Percentiles rank a stretch among this genome's conserved stretches.
phyloP scores from a whole-genome alignment of 1,284 basidiomycete species.

The Malassezia brasiliensis region DNA sequence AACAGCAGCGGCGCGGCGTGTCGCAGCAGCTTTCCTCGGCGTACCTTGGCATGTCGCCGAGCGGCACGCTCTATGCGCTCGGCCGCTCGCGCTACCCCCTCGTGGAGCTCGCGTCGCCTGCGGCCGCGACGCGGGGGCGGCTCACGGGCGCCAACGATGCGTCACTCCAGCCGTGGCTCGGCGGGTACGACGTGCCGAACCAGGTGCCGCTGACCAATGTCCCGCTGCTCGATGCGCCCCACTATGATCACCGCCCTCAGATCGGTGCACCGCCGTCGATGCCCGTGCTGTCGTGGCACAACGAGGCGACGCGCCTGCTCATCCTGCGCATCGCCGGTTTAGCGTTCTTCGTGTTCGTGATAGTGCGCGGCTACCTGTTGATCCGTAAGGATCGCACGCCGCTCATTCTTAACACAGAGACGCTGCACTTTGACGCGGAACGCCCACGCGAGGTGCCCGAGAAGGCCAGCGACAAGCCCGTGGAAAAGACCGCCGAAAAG shows the following conservation, averaged over 20 bases:
- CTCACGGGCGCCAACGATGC: background rate
- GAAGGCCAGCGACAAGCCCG: background rate
- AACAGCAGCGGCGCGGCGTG: background rate
- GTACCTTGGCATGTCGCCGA: slow-evolving; percentile 31
- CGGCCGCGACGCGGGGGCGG: background rate
- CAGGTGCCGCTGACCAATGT: background rate
- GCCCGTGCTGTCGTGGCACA: background rate
- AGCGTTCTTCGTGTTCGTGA: background rate
- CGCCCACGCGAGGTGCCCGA: background rate
- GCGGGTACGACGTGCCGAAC: slow-evolving; percentile 12
- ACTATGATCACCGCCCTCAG: background rate
- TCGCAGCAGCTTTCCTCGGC: slow-evolving; percentile 11
- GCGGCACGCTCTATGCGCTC: slow-evolving; percentile 38
- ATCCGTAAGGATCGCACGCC: slow-evolving; percentile 4
- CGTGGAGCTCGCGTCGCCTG: slow-evolving; percentile 24
- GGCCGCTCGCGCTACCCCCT: slow-evolving; percentile 31
- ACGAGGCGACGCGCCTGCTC: background rate
- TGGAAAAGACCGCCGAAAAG: background rate
- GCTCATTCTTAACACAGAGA: background rate
- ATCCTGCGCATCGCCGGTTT: slow-evolving; percentile 1
- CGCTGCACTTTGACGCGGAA: background rate
- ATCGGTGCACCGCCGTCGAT: background rate
- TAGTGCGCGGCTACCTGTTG: slow-evolving; percentile 6
- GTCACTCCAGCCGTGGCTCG: slow-evolving; percentile 3
- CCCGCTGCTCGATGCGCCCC: background rate